These are phyloP conservation scores for Dendrobium huoshanense DNA, from an alignment of 106 monocot genomes.

Conservation along the genomic window DNA sequence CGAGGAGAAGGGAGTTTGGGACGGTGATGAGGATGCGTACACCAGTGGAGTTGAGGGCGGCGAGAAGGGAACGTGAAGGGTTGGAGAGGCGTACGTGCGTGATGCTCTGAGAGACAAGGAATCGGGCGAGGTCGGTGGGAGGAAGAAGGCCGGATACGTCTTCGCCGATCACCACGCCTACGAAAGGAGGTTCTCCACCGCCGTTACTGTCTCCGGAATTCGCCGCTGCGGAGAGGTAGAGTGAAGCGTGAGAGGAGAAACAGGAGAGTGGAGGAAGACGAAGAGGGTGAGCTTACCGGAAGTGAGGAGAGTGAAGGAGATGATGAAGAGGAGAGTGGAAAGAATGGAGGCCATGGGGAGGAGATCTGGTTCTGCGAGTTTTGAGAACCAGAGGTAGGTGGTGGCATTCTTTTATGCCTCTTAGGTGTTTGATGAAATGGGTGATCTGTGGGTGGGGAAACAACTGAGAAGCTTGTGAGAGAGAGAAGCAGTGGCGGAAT, in stretches of 20 bases:
- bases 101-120: slow-evolving; percentile 56
- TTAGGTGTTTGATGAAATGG: slow-evolving; percentile 2
- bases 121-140: slow-evolving; percentile 31
- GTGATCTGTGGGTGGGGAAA: neutral
- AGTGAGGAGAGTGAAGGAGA: neutral
- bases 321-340: neutral
- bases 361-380: neutral
- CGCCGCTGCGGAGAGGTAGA: slow-evolving; percentile 9
- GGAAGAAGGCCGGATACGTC: slow-evolving; percentile 43
- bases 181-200: slow-evolving; percentile 29
- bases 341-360: slow-evolving; percentile 3
- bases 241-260: slow-evolving; percentile 14
- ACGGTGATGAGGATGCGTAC: slow-evolving; percentile 50
- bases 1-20: slow-evolving; percentile 63
- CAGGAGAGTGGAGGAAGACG: slow-evolving; percentile 7
- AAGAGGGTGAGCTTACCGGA: slow-evolving; percentile 8
- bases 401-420: slow-evolving; percentile 6
- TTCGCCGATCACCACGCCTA: slow-evolving; percentile 70
- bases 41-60: slow-evolving; percentile 41
- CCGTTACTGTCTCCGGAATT: neutral
- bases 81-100: slow-evolving; percentile 65
- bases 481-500: neutral
- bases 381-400: neutral
- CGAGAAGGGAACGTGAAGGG: slow-evolving; percentile 45
- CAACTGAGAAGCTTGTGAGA: neutral